These are phyloP conservation scores for Blepharisma undulans DNA, from an alignment of 169 alveolate genomes.

Conservation along the genomic window DNA sequence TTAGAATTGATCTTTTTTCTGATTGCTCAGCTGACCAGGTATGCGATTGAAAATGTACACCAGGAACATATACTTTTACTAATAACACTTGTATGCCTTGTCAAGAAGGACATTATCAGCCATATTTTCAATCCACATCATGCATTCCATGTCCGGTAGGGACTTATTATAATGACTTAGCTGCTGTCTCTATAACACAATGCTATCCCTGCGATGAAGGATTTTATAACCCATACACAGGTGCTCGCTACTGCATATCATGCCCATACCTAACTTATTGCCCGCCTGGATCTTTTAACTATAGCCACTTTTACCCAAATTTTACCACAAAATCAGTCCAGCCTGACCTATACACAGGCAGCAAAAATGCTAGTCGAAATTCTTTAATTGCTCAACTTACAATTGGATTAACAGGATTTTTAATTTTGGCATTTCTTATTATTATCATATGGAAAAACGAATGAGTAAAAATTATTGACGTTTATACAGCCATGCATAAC, in stretches of 20 bases:
- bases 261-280: background rate
- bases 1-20: background rate
- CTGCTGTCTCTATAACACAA: background rate
- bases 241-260: background rate
- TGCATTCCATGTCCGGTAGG: slow-evolving; percentile 12
- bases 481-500: slow-evolving; percentile 19
- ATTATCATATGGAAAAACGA: too few species aligned
- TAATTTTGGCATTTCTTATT: too few species aligned
- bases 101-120: background rate
- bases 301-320: too few species aligned
- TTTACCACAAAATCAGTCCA: too few species aligned
- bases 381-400: too few species aligned
- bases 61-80: background rate
- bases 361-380: too few species aligned
- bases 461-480: too few species aligned
- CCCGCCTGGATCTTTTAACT: too few species aligned
- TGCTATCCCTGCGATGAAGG: slow-evolving; percentile 30
- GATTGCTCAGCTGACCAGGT: too few species aligned
- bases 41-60: too few species aligned
- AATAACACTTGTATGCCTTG: background rate
- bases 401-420: too few species aligned
- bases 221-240: background rate
- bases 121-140: background rate
- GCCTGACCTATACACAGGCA: too few species aligned
- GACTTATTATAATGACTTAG: background rate